These are phyloP conservation scores for Fusarium praegraminearum DNA, from an alignment of 2,329 filamentous ascomycete genomes.

Conservation along the genomic window DNA sequence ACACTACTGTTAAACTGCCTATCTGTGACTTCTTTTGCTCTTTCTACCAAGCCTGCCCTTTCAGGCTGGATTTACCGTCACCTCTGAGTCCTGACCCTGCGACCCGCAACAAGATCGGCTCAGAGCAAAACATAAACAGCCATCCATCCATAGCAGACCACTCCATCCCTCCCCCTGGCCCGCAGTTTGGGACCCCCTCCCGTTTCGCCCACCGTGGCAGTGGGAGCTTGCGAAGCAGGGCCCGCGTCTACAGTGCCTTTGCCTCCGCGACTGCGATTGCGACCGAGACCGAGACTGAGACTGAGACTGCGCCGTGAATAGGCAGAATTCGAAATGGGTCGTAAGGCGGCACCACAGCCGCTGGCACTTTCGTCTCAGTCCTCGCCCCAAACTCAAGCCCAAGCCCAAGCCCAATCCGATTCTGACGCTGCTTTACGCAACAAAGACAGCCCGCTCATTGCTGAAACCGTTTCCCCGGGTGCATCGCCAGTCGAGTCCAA, in stretches of 20 bases:
- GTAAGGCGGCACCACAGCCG: slow-evolving; percentile 70
- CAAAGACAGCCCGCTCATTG: slow-evolving; percentile 48
- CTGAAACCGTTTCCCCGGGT: slow-evolving; percentile 50
- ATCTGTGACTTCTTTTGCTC: slow-evolving; percentile 2
- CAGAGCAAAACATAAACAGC: slow-evolving; percentile 3
- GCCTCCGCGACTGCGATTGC: slow-evolving; percentile 17
- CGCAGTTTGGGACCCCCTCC: slow-evolving; percentile 37
- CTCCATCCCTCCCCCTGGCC: slow-evolving; percentile 31
- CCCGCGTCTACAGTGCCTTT: slow-evolving; percentile 31
- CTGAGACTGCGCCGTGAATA: slow-evolving; percentile 44
- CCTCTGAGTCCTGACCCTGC: slow-evolving; percentile 5
- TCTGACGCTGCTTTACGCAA: slow-evolving; percentile 55
- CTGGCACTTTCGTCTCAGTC: slow-evolving; percentile 58
- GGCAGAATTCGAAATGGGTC: slow-evolving; percentile 61
- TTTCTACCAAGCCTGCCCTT: slow-evolving; percentile 10
- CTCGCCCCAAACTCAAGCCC: slow-evolving; percentile 28
- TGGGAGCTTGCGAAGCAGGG: slow-evolving; percentile 43
- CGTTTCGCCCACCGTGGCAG: slow-evolving; percentile 41
- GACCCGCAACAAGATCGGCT: slow-evolving; percentile 31
- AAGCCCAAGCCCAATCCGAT: slow-evolving; percentile 35
- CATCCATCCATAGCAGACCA: slow-evolving; percentile 9
- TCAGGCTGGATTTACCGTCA: slow-evolving; percentile 24
- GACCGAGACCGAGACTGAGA: slow-evolving; percentile 39
- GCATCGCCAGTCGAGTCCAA: slow-evolving; percentile 53
- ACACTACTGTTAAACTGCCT: background rate